Conservation (phyloP, 2,329 filamentous ascomycete species). For the Xylaria sp. region DNA sequence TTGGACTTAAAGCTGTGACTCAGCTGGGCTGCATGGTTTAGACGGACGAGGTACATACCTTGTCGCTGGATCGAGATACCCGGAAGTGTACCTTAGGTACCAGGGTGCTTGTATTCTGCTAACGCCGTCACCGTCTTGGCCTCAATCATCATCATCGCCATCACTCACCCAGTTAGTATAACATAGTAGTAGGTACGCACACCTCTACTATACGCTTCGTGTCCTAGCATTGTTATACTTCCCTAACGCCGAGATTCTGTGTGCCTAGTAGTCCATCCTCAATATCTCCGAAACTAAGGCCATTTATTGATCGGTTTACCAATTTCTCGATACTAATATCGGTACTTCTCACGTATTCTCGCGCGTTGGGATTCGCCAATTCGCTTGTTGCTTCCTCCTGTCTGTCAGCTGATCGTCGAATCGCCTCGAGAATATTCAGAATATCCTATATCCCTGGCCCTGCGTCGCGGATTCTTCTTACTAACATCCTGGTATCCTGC, state of each 20-base stretch:
- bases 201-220: not conserved
- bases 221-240: not conserved
- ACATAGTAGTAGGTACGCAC: not conserved
- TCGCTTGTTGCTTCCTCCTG: conserved; percentile 1
- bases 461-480: conserved; percentile 14
- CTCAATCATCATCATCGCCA: conserved; percentile 23
- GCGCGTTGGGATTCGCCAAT: not conserved
- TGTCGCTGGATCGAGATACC: conserved; percentile 22
- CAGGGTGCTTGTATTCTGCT: conserved; percentile 8
- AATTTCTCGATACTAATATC: conserved; percentile 13
- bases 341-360: not conserved
- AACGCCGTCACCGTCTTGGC: conserved; percentile 33
- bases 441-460: conserved; percentile 4
- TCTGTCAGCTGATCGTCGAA: conserved; percentile 17
- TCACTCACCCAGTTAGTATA: not conserved
- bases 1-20: conserved; percentile 33
- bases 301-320: not conserved
- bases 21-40: conserved; percentile 21
- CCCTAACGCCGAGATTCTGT: not conserved
- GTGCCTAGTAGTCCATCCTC: conserved; percentile 16
- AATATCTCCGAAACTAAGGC: not conserved
- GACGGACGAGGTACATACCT: conserved; percentile 14
- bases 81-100: not conserved
- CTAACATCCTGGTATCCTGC: conserved; percentile 7
- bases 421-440: not conserved